phyloP scores from a whole-genome alignment of 1,284 basidiomycete genomes.

The Ustilago trichophora region DNA sequence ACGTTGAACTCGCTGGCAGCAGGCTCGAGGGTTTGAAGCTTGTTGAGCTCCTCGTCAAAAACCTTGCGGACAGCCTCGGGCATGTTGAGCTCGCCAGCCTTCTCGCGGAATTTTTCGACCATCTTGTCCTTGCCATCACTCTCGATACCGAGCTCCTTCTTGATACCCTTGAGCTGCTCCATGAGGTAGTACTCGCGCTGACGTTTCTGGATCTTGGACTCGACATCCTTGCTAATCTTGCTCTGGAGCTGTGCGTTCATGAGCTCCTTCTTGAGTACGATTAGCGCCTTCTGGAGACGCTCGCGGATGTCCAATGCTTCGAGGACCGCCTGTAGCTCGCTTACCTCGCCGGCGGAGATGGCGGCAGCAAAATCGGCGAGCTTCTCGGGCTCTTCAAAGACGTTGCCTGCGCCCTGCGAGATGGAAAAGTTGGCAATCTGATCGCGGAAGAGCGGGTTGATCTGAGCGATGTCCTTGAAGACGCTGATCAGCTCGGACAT shows the following conservation, averaged over 20 bases:
- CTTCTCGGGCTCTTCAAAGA: constrained; percentile 98
- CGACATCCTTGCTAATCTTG: constrained; percentile 93
- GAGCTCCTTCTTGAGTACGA: constrained; percentile 96
- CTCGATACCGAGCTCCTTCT: constrained; percentile 97
- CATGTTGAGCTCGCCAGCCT: constrained; percentile 87
- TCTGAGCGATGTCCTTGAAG: constrained; percentile 97
- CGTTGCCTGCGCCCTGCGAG: constrained; percentile 92
- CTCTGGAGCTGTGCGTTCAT: constrained; percentile 96
- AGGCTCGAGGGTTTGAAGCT: constrained; percentile 87
- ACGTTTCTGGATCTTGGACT: constrained; percentile 94
- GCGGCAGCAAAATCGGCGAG: constrained; percentile 98
- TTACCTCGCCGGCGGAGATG: constrained; percentile 87
- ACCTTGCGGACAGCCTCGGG: constrained; percentile 90
- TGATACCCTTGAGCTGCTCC: constrained; percentile 99
- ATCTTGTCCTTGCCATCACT: constrained; percentile 97
- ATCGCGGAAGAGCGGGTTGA: constrained; percentile 97
- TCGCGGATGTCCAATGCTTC: constrained; percentile 88
- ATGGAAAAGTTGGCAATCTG: constrained; percentile 97
- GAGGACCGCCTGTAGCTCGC: constrained; percentile 91
- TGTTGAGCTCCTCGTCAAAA: constrained; percentile 95
- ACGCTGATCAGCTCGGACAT: constrained; percentile 96
- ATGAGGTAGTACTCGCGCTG: constrained; percentile 97
- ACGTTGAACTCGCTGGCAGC: constrained; percentile 85
- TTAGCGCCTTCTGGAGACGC: constrained; percentile 85
- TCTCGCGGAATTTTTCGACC: constrained; percentile 93